Conservation (phyloP, 441 rosid genomes). For the Populus hybrid region DNA sequence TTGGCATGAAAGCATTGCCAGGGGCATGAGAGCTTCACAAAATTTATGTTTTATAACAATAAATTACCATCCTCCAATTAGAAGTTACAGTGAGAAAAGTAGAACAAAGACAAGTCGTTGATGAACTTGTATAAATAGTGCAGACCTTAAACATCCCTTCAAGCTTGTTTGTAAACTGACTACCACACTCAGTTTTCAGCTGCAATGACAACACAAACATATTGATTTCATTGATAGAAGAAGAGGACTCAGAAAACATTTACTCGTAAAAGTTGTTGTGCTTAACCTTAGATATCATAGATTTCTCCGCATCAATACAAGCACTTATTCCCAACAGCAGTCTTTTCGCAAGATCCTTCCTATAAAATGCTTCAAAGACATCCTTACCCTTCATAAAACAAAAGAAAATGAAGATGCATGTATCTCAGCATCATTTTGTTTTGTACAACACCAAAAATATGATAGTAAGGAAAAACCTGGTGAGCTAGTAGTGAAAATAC, state of each 20-base stretch:
- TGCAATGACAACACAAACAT: conserved; percentile 37
- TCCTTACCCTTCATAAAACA: no score
- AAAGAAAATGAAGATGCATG: no score
- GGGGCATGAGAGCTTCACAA: background rate
- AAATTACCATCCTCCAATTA: background rate
- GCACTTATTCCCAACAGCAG: conserved; percentile 91
- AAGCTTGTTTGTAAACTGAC: conserved; percentile 97
- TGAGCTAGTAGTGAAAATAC: no score
- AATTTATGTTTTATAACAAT: background rate
- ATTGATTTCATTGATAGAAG: conserved; percentile 23
- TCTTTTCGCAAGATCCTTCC: conserved; percentile 44
- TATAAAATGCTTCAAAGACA: no score
- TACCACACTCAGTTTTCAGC: conserved; percentile 99
- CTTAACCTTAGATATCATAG: conserved; percentile 95
- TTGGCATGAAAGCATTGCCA: background rate
- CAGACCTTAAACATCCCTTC: conserved; percentile 99
- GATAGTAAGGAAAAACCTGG: no score
- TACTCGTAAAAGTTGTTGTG: conserved; percentile 1
- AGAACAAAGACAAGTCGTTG: background rate
- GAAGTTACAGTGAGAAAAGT: background rate
- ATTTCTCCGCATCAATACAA: conserved; percentile 97
- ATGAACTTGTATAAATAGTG: background rate
- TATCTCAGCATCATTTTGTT: no score
- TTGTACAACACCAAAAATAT: no score
- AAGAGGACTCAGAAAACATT: background rate